phyloP scores from a whole-genome alignment of 352 stramenopile genomes.

The Phytophthora multivora region DNA sequence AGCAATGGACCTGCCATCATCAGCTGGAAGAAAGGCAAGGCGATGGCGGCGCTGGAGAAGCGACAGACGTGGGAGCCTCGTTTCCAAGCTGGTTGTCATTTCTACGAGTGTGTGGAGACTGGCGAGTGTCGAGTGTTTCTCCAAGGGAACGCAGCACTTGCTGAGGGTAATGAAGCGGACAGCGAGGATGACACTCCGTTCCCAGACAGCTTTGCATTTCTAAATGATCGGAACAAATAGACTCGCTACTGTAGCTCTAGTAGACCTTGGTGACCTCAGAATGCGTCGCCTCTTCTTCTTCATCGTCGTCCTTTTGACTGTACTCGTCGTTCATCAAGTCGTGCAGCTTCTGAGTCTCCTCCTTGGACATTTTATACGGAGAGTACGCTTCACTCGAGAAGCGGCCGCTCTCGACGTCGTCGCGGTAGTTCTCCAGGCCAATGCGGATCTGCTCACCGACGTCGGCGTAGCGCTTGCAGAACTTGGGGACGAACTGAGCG shows the following conservation, averaged over 20 bases:
- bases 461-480: conserved; percentile 98
- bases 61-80: conserved; percentile 53
- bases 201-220: conserved; percentile 72
- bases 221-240: conserved; percentile 36
- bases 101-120: conserved; percentile 77
- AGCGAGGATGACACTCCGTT: conserved; percentile 50
- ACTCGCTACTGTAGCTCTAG: conserved; percentile 29
- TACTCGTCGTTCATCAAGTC: conserved; percentile 68
- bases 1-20: conserved; percentile 18
- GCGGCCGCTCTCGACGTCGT: conserved; percentile 94
- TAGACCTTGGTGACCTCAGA: conserved; percentile 87
- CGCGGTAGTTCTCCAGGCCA: conserved; percentile 94
- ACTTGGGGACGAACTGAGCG: conserved; percentile 95
- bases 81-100: conserved; percentile 78
- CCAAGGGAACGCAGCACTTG: background rate
- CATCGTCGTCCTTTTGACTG: conserved; percentile 34
- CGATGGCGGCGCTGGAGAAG: conserved; percentile 34
- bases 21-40: conserved; percentile 52
- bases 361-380: conserved; percentile 94
- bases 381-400: conserved; percentile 96
- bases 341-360: conserved; percentile 77
- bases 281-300: conserved; percentile 31
- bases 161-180: conserved; percentile 14
- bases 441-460: conserved; percentile 94
- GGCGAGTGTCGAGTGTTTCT: conserved; percentile 51